phyloP scores from a whole-genome alignment of 1,284 basidiomycete species.

The Ganoderma meredithae region DNA sequence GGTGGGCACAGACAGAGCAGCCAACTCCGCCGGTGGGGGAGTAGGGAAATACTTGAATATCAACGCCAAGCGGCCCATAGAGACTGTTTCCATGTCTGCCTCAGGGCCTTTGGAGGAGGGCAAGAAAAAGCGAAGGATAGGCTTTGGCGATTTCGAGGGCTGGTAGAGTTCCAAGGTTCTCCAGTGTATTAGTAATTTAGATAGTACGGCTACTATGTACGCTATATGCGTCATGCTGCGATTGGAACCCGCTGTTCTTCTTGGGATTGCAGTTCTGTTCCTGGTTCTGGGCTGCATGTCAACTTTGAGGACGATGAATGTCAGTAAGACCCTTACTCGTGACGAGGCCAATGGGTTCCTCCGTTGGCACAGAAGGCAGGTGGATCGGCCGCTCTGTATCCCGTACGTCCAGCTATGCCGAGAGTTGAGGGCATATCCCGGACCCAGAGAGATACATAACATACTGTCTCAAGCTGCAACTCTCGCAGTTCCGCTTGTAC shows the following conservation, averaged over 20 bases:
- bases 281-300: conserved; percentile 5
- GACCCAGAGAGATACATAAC: conserved; percentile 29
- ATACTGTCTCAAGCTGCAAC: conserved; percentile 70
- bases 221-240: conserved; percentile 35
- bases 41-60: conserved; percentile 72
- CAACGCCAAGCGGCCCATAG: conserved; percentile 55
- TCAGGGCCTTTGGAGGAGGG: conserved; percentile 47
- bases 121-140: conserved; percentile 78
- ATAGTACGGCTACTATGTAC: conserved; percentile 27
- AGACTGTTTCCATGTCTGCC: conserved; percentile 16
- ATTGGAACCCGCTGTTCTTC: conserved; percentile 50
- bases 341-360: conserved; percentile 44
- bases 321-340: conserved; percentile 39
- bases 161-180: conserved; percentile 52
- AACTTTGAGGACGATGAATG: neutral
- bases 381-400: conserved; percentile 39
- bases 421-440: neutral
- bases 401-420: conserved; percentile 30
- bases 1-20: conserved; percentile 56
- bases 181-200: conserved; percentile 31
- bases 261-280: conserved; percentile 27
- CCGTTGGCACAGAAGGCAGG: conserved; percentile 57
- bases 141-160: conserved; percentile 83
- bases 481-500: conserved; percentile 84
- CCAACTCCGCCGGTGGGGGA: conserved; percentile 44